phyloP scores from a whole-genome alignment of 257 asterid species.

The Jacaranda mimosifolia region DNA sequence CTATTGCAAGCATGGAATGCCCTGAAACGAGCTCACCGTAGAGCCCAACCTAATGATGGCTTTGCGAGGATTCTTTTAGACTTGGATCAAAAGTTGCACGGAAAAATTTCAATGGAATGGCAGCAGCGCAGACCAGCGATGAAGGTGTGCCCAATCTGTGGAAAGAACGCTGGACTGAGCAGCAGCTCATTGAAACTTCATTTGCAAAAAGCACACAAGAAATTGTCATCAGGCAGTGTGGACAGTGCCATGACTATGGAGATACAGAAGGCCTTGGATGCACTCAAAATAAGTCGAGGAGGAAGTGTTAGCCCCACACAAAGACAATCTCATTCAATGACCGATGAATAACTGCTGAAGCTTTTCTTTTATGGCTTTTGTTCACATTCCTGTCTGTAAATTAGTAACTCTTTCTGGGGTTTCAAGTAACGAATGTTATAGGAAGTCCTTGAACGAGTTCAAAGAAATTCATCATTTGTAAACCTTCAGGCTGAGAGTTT shows the following conservation, averaged over 20 bases:
- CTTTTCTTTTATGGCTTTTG: not conserved
- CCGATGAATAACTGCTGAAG: constrained; percentile 43
- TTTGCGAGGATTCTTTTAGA: constrained; percentile 88
- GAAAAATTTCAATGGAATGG: constrained; percentile 95
- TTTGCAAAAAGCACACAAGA: constrained; percentile 91
- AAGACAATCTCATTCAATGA: constrained; percentile 67
- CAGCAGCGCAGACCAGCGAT: constrained; percentile 87
- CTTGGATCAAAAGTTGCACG: constrained; percentile 76
- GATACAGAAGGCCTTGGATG: constrained; percentile 88
- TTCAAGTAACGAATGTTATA: too few relatives aligned
- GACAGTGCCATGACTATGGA: constrained; percentile 99
- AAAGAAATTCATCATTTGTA: too few relatives aligned
- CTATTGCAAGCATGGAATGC: constrained; percentile 87
- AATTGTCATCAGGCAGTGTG: constrained; percentile 93
- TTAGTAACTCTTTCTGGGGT: not conserved
- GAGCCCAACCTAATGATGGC: constrained; percentile 99
- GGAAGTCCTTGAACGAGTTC: too few relatives aligned
- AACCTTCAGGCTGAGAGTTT: too few relatives aligned
- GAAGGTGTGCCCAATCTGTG: constrained; percentile 97
- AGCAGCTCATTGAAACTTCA: constrained; percentile 98
- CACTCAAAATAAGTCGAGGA: constrained; percentile 84
- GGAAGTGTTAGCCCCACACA: constrained; percentile 96
- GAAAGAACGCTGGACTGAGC: constrained; percentile 94
- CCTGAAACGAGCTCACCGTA: constrained; percentile 81
- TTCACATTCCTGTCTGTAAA: not conserved